Evolutionary conservation across 129 eudicot species (phyloP).

Genomic region (Solidago caesia): DNA sequence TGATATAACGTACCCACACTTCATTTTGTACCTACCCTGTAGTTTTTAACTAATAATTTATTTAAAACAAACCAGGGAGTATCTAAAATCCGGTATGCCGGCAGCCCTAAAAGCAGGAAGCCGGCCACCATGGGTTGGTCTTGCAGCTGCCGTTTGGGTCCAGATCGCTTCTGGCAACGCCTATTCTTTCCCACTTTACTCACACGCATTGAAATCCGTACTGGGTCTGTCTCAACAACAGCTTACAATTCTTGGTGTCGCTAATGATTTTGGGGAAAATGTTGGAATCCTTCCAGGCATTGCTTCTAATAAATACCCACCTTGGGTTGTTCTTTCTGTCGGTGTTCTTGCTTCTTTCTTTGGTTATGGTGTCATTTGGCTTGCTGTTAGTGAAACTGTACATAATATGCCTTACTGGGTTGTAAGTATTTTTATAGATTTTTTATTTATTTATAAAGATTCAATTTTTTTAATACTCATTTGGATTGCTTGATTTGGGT

Average conservation of each 20-base stretch:
- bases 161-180: slow-evolving; percentile 79
- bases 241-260: slow-evolving; percentile 83
- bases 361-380: slow-evolving; percentile 95
- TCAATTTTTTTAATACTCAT: not conserved
- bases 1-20: too few species aligned
- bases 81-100: slow-evolving; percentile 25
- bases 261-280: slow-evolving; percentile 90
- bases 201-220: slow-evolving; percentile 61
- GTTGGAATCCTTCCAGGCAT: slow-evolving; percentile 83
- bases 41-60: too few species aligned
- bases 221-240: slow-evolving; percentile 78
- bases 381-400: slow-evolving; percentile 84
- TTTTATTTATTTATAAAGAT: not conserved
- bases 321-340: slow-evolving; percentile 76
- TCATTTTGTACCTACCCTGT: too few species aligned
- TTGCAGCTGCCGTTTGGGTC: slow-evolving; percentile 92
- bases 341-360: slow-evolving; percentile 61
- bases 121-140: slow-evolving; percentile 99
- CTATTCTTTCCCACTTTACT: slow-evolving; percentile 73
- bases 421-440: slow-evolving; percentile 39
- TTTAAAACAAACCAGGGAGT: too few species aligned
- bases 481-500: not conserved
- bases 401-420: slow-evolving; percentile 80
- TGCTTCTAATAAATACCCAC: slow-evolving; percentile 83
- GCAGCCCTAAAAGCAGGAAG: slow-evolving; percentile 62